A percentile compares a stretch with the other conserved stretches of the same genome.
These are phyloP conservation scores for Daldinia loculata DNA, from an alignment of 495 filamentous ascomycete species.

Conservation along the genomic window DNA sequence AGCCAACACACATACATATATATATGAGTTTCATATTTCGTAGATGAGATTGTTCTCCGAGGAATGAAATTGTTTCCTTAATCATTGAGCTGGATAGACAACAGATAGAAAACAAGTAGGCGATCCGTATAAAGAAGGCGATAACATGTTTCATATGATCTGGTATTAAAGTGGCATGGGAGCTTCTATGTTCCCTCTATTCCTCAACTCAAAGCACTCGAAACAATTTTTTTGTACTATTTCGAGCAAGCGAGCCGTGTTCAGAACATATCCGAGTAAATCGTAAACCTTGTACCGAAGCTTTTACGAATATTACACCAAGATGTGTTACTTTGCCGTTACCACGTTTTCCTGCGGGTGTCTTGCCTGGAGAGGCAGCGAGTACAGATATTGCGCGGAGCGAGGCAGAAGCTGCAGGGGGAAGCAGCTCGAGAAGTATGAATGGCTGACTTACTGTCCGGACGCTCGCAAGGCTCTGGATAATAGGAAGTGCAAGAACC, in stretches of 20 bases:
- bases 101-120: not conserved
- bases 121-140: not conserved
- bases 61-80: not conserved
- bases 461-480: slow-evolving; percentile 2
- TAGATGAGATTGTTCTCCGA: not conserved
- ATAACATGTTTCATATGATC: not conserved
- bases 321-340: slow-evolving; percentile 11
- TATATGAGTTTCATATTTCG: not conserved
- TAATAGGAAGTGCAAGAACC: not conserved
- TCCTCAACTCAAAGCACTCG: not conserved
- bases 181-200: not conserved
- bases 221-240: not conserved
- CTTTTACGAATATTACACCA: not conserved
- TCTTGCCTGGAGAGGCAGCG: slow-evolving; percentile 12
- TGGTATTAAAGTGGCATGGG: not conserved
- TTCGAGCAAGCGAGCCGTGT: not conserved
- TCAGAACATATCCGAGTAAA: not conserved
- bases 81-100: not conserved
- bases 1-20: not conserved
- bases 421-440: not conserved
- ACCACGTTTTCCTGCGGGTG: slow-evolving; percentile 17
- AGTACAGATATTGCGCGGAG: slow-evolving; percentile 12
- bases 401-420: slow-evolving; percentile 15
- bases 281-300: not conserved
- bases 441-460: slow-evolving; percentile 24